These are phyloP conservation scores for Boletus reticuloceps DNA, from an alignment of 768 basidiomycete species.

Conservation along the genomic window DNA sequence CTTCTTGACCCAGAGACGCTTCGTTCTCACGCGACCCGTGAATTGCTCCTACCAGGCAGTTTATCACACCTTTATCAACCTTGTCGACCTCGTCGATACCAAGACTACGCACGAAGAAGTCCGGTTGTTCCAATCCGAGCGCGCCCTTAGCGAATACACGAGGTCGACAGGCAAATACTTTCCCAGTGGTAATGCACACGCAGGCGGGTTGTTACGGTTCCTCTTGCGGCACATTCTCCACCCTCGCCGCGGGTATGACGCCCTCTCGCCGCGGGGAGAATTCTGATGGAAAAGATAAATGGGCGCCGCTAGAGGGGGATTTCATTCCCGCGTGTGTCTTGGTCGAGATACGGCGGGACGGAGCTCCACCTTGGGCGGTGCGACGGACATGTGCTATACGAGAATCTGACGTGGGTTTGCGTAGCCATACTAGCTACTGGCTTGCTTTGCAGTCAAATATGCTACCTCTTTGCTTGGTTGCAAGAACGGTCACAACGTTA, in stretches of 20 bases:
- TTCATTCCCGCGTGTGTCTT: not conserved
- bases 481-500: too few species aligned
- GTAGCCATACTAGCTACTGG: too few species aligned
- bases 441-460: too few species aligned
- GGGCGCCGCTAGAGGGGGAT: conserved; percentile 9
- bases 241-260: not conserved
- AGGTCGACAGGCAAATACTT: conserved; percentile 9
- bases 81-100: not conserved
- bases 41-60: not conserved
- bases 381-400: too few species aligned
- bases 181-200: conserved; percentile 1
- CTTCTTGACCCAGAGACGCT: too few species aligned
- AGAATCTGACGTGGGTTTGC: too few species aligned
- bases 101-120: not conserved
- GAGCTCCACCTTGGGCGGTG: not conserved
- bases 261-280: not conserved
- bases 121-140: not conserved
- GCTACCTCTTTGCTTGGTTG: not conserved
- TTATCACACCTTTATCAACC: not conserved
- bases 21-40: too few species aligned
- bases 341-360: not conserved
- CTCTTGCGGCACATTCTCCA: conserved; percentile 7
- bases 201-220: conserved; percentile 4
- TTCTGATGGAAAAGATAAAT: too few species aligned
- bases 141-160: not conserved